Evolutionary conservation across 1,284 basidiomycete species (phyloP), one percentile per base, ranked within the genome.

Genomic region (Dichomitus squalens): DNA sequence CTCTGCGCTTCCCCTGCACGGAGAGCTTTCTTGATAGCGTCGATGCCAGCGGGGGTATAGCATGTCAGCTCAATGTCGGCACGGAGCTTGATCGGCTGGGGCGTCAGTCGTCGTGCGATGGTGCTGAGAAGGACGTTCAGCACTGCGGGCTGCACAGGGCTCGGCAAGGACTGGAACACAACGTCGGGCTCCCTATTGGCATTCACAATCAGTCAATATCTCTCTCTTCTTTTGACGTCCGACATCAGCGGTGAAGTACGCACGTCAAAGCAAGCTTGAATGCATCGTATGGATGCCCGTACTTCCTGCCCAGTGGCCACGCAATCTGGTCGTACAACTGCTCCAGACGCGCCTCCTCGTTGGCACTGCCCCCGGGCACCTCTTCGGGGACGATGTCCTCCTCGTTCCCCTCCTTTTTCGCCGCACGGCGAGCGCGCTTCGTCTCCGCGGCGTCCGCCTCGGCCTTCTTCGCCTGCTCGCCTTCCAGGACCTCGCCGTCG

Each of bases 1-100:
- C 93, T 93, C 61, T 93, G 84, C 49, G 80, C 81, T 74, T 99
- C 97, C 20, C 96, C 96, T 2, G 92, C 92, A 51, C 86, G 83
- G 43, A 99, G 81, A 0, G 97, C 96, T 54, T 87, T 88, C 77
- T 95, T 95, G 76, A 99, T 98, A 2, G 96, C 96, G 69, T 98
- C 95, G 71, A 99, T 99, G n/a, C 97, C 97, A 34, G 92, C 87
- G 58, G 95, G 96, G 5, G 91, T 92, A 75, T 98, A 99, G 76
- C 96, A 99, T 39, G 95, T 98, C 53, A 99, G 80, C 76, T 99
- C 96, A 64, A 99, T 91, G 76, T 99, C 97, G 20, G 97, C 95
- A 70, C 96, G 94, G 53, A 99, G 87, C 79, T 98, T 99, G 82
- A 99, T 96, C 11, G 97, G 96, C 75, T 99, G 97, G 12, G 96